Evolutionary conservation across 116 monocot genomes (phyloP).

Genomic region (Iris pallida): DNA sequence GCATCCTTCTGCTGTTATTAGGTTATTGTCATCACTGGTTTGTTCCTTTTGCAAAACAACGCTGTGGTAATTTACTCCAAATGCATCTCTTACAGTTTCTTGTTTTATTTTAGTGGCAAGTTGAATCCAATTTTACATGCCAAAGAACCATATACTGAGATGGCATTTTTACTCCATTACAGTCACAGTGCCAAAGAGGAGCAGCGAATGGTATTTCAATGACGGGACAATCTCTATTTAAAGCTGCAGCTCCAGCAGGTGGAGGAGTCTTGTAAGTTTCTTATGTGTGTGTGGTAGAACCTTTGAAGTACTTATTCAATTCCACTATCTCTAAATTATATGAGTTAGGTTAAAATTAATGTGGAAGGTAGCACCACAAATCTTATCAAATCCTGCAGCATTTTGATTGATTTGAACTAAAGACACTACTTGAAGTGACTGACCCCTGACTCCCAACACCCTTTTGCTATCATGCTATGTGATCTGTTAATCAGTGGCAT

Average conservation of each 20-base stretch:
- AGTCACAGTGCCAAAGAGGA: constrained; percentile 89
- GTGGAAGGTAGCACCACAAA: not conserved
- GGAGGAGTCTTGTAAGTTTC: constrained; percentile 73
- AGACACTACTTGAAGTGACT: not conserved
- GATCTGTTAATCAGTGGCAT: no score
- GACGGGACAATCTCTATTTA: constrained; percentile 69
- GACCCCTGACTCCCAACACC: no score
- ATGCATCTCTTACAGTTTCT: not conserved
- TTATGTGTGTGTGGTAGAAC: not conserved
- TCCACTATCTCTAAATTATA: not conserved
- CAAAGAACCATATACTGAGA: not conserved
- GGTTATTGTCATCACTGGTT: constrained; percentile 43
- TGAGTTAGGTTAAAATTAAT: not conserved
- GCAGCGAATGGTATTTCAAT: constrained; percentile 90
- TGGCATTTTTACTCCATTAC: constrained; percentile 2
- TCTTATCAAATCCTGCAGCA: not conserved
- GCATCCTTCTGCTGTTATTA: constrained; percentile 18
- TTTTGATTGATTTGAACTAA: not conserved
- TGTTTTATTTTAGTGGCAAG: not conserved
- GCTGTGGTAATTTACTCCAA: constrained; percentile 60
- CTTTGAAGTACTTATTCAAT: not conserved
- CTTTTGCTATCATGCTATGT: no score
- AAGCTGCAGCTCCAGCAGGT: constrained; percentile 74
- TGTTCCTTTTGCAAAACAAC: constrained; percentile 73
- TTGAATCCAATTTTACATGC: not conserved